Evolutionary conservation across 768 basidiomycete genomes (phyloP), one percentile per base, ranked within the genome.

Genomic region (Hericium coralloides): DNA sequence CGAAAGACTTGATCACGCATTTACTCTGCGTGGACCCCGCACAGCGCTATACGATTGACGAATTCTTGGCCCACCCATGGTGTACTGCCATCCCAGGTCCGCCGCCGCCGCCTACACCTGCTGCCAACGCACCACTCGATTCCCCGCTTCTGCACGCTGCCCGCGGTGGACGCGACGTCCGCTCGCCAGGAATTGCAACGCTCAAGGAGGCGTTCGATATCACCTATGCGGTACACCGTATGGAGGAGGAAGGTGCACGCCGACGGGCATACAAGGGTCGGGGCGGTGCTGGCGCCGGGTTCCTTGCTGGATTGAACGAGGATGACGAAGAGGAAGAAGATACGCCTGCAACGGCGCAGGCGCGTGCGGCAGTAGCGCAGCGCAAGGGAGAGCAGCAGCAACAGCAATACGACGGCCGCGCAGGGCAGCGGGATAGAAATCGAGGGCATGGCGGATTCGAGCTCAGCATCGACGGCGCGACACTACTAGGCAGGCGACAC

Each of bases 151-250:
- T 99, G 41, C 83, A 84, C 2, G 85, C 88, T 18, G 84, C 84
- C 1, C 85, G 86, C 48, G 87, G 87, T 57, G 85, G 87, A 12
- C 79, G 83, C 18, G 78, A 77, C 26, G 88, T 85, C 6, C 85
- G 92, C 43, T 98, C 95, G 52, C 97, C 97, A 2, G 95, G 97
- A 22, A 68, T 98, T 25, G 88, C 92, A 0, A 85, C 89, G 0
- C 83, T 99, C 69, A 98, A 97, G 67, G 97, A 98, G 68, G 95
- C 97, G 3, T 98, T 99, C 71, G 97, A 99, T 69, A 87, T 99
- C 66, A 95, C 97, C 1, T 98, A 98, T 70, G 95, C 97, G 3
- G 97, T 99, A 0, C 97, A 99, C 70, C 85, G 95, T 17, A 98
- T 98, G 95, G 95, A 98, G 69, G 97, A 99, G 70, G 97, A 99